Evolutionary conservation across 1,284 basidiomycete species (phyloP), one percentile per base, ranked within the genome.

Genomic region (Hemileia vastatrix): DNA sequence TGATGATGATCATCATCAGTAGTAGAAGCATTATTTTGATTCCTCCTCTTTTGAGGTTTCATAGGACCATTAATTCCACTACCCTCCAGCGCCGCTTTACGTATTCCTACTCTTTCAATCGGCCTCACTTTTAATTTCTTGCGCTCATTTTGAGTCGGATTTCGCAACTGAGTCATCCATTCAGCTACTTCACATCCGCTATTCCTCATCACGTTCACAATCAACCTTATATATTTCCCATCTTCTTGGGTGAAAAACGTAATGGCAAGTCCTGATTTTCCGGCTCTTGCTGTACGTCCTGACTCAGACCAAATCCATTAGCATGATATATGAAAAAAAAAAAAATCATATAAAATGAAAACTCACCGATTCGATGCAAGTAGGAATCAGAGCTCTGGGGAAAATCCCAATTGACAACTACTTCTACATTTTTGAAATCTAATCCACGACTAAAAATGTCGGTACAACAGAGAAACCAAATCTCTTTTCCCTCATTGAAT

Each of bases 241-340:
- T 98, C 94, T 64, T 93, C 89, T 70, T 91, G 84, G 2, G 90
- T 95, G 78, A 96, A 97, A 77, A 91, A 97, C 1, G 94, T 98
- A 55, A 94, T 83, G 0, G 94, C 93, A 73, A 86, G 86, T 6
- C 94, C 94, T 68, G 88, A 84, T 53, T 87, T 82, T 1, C 92
- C 94, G 15, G 93, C 93, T 63, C 94, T 84, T 18, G 94, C 94
- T 1, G 94, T 97, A 64, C 95, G 86, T 5, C 48, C 48, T 50
- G 21, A n/a, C 47, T 21, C 21, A 24, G 21, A 21, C 4, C 8
- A 4, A 8, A 48, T 24, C 21, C 8, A 4, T 50, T 2, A 33
- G 21, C 18, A 18, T 2, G 13, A 27, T 1, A 66, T 73, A 72
- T 49, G 71, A 50, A 23, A 19, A n/a, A 50, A 2, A 19, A 24